phyloP scores from a whole-genome alignment of 257 asterid species.

The Plantago elongata region DNA sequence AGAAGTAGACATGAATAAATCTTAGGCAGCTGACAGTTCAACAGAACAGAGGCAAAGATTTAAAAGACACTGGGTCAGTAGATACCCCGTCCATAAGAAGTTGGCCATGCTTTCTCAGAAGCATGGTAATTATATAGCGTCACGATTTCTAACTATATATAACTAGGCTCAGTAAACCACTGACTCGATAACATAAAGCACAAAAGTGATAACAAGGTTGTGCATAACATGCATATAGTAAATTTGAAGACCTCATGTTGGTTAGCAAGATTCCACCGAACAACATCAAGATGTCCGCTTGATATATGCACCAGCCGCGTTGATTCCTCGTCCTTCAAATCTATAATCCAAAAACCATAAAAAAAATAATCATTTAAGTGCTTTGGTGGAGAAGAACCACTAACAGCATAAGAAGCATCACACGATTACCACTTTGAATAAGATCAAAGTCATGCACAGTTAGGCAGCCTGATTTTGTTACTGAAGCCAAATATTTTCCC shows the following conservation, averaged over 20 bases:
- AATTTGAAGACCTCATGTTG: slow-evolving; percentile 67
- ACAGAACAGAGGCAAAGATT: too few species aligned
- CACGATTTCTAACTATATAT: slow-evolving; percentile 2
- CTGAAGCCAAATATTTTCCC: slow-evolving; percentile 94
- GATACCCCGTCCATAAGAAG: too few species aligned
- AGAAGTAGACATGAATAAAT: too few species aligned
- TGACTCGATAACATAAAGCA: slow-evolving; percentile 3
- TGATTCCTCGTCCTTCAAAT: slow-evolving; percentile 57
- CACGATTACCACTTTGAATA: slow-evolving; percentile 54
- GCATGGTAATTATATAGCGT: too few species aligned
- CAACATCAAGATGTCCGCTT: slow-evolving; percentile 62
- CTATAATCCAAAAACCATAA: slow-evolving; percentile 33
- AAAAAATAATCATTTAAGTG: slow-evolving; percentile 7
- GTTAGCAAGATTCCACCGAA: slow-evolving; percentile 82
- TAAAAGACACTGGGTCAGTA: too few species aligned
- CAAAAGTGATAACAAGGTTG: not conserved
- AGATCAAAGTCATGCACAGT: slow-evolving; percentile 85
- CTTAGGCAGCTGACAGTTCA: too few species aligned
- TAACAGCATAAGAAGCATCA: slow-evolving; percentile 13
- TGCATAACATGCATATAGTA: slow-evolving; percentile 16
- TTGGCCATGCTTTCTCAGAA: too few species aligned
- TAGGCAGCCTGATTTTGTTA: slow-evolving; percentile 79
- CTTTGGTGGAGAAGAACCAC: slow-evolving; percentile 11
- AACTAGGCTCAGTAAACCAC: not conserved
- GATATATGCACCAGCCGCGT: slow-evolving; percentile 72